phyloP scores from a whole-genome alignment of 192 early-diverging fungal species.

The Rhizoclosmatium sp. region DNA sequence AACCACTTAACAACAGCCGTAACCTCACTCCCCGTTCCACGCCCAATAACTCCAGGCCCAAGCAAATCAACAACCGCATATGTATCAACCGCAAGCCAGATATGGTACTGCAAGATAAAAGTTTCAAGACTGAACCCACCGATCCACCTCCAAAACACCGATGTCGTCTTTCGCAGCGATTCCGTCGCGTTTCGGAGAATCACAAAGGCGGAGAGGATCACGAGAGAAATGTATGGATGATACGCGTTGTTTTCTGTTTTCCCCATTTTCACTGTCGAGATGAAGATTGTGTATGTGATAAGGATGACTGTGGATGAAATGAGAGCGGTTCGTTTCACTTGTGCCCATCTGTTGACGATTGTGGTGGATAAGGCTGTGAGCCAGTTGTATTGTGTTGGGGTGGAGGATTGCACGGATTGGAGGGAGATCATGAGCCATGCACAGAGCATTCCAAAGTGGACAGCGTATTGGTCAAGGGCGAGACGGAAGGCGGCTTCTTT shows the following conservation, averaged over 20 bases:
- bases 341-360: slow-evolving; percentile 4
- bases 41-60: slow-evolving; percentile 38
- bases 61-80: slow-evolving; percentile 71
- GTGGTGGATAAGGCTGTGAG: neutral
- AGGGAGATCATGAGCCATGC: slow-evolving; percentile 57
- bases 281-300: slow-evolving; percentile 62
- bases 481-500: slow-evolving; percentile 78
- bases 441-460: slow-evolving; percentile 72
- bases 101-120: slow-evolving; percentile 81
- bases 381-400: neutral
- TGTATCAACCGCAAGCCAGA: slow-evolving; percentile 80
- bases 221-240: slow-evolving; percentile 72
- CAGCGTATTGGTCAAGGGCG: slow-evolving; percentile 70
- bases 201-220: slow-evolving; percentile 69
- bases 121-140: slow-evolving; percentile 76
- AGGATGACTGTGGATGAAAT: slow-evolving; percentile 50
- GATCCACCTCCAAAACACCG: slow-evolving; percentile 62
- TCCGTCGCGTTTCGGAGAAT: slow-evolving; percentile 71
- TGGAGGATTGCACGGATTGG: slow-evolving; percentile 29
- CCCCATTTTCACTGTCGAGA: slow-evolving; percentile 43
- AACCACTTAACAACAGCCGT: slow-evolving; percentile 6
- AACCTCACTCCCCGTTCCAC: neutral
- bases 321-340: slow-evolving; percentile 26
- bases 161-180: slow-evolving; percentile 60
- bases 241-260: slow-evolving; percentile 73